phyloP scores from a whole-genome alignment of 140 eudicot species.

The Cichorium intybus region DNA sequence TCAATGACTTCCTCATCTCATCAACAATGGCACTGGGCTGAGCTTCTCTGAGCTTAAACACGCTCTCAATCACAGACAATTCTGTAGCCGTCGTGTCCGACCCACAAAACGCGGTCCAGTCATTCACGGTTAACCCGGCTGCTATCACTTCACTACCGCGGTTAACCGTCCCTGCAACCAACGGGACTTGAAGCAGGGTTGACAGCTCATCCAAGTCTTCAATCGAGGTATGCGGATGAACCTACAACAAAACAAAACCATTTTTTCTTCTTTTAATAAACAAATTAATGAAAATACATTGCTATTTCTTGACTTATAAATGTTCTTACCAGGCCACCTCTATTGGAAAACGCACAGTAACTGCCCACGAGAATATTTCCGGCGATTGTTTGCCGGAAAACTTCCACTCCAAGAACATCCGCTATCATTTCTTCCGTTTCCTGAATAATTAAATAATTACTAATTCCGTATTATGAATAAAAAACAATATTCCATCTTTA shows the following conservation, averaged over 20 bases:
- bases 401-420: conserved; percentile 79
- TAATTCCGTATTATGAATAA: neutral
- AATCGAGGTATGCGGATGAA: conserved; percentile 78
- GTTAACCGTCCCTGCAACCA: conserved; percentile 84
- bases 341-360: conserved; percentile 55
- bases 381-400: conserved; percentile 67
- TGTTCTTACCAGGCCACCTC: conserved; percentile 73
- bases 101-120: conserved; percentile 86
- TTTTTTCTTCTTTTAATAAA: neutral
- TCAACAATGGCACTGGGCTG: conserved; percentile 71
- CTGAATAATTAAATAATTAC: conserved; percentile 5
- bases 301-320: no score
- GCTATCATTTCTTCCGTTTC: conserved; percentile 81
- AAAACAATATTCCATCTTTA: conserved; percentile 14
- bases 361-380: conserved; percentile 73
- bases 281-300: neutral
- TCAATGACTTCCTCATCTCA: conserved; percentile 79
- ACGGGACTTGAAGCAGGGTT: conserved; percentile 79
- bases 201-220: conserved; percentile 85
- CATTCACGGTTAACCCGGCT: conserved; percentile 73
- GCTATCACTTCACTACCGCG: conserved; percentile 88
- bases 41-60: conserved; percentile 78
- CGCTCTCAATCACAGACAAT: conserved; percentile 67
- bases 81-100: conserved; percentile 81
- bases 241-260: conserved; percentile 28